Evolutionary conservation across 768 basidiomycete species (phyloP), one percentile per base, ranked within the genome.

Genomic region (Ramaria sp.): DNA sequence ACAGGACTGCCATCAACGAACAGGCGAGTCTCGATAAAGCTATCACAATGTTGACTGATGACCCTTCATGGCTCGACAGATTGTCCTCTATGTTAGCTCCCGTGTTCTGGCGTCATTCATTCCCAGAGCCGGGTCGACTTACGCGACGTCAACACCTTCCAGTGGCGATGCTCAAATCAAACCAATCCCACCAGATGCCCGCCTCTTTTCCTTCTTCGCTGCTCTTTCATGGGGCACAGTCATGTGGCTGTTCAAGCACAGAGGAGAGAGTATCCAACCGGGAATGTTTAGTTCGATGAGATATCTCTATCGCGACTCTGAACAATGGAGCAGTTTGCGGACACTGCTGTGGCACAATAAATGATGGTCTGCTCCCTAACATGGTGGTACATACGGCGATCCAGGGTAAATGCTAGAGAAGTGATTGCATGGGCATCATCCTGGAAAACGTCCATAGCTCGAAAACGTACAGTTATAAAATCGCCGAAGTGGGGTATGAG

Each of bases 231-330:
- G 96, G 96, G 96, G 91, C 45, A 79, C 86, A 7, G 94, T 97
- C 47, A 97, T 99, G 95, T 99, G 87, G 80, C 72, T 96, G 59
- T 98, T 94, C 78, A 78, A 84, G 65, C 77, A 96, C 69, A 77
- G 81, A 20, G 83, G 88, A 50, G 86, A 97, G 71, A 84, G 84
- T n/a, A 82, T 99, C 59, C 93, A 98, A 65, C 90, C 91, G 17
- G 96, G 94, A 57, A 91, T 97, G 91, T 92, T 91, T 75, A 90
- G 82, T 72, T 89, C 88, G 17, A 97, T 96, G 94, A 81, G 78
- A 57, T 99, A 98, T 70, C 77, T 99, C 39, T 99, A 98, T 72
- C 82, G 84, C 39, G 92, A 98, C 69, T 94, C 91, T 19, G 90
- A 98, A 59, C 71, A 73, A 43, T 98, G 94, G 93, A 80, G 75